Evolutionary conservation across 495 filamentous ascomycete species (phyloP).

Genomic region (Xylaria venustula): DNA sequence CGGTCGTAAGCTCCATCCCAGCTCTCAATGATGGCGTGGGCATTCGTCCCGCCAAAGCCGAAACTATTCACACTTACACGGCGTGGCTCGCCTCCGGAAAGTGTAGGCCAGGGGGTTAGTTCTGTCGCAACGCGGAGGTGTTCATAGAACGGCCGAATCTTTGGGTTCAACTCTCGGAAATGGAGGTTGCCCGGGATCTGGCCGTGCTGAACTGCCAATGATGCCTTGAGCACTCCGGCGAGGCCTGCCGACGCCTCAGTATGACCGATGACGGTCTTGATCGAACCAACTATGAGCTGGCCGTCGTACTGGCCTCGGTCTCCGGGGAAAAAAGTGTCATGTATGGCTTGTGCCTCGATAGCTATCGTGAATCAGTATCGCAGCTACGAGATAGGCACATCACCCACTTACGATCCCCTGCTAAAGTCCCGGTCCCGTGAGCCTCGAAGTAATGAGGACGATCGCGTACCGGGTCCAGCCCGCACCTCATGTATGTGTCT

Average conservation of each 20-base stretch:
- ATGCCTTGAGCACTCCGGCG: slow-evolving; percentile 54
- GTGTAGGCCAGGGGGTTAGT: background rate
- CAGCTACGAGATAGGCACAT: no score
- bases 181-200: background rate
- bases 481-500: slow-evolving; percentile 35
- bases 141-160: background rate
- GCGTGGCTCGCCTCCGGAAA: background rate
- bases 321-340: slow-evolving; percentile 33
- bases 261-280: slow-evolving; percentile 57
- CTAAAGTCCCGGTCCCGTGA: slow-evolving; percentile 21
- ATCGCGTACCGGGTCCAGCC: slow-evolving; percentile 17
- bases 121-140: background rate
- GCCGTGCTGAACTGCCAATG: slow-evolving; percentile 5
- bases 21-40: slow-evolving; percentile 55
- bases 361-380: slow-evolving; percentile 2
- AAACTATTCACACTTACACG: slow-evolving; percentile 15
- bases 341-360: slow-evolving; percentile 38
- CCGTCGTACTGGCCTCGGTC: background rate
- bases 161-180: background rate
- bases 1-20: background rate
- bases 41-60: slow-evolving; percentile 53
- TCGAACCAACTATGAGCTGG: slow-evolving; percentile 43
- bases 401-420: background rate
- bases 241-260: slow-evolving; percentile 57
- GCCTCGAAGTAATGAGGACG: slow-evolving; percentile 13